Evolutionary conservation across 2,329 filamentous ascomycete genomes (phyloP), one percentile per base, ranked within the genome.

Genomic region (Ciborinia camelliae): DNA sequence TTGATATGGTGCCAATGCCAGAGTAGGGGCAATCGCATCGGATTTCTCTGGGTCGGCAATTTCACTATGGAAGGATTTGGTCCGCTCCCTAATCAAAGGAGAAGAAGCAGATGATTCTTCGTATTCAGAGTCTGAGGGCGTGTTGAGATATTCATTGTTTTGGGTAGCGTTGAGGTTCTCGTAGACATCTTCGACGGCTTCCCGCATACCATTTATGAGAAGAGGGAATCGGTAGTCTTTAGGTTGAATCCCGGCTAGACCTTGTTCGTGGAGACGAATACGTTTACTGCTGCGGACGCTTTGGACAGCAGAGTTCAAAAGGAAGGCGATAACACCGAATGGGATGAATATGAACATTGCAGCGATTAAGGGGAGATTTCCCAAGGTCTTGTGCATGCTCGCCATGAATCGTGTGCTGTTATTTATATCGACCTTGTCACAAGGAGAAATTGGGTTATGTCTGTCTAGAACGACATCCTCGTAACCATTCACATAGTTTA

Each of bases 1-100:
- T 77, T 98, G 94, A 55, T 87, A 85, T 5, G 87, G 82, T 0
- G 90, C 88, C 62, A 98, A 79, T 0, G 92, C 92, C 62, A 98
- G 81, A 0, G 87, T 92, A 90, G 90, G 68, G 28, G 66, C 63
- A 15, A 35, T 60, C 23, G 45, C 20, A 43, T 66, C 60, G 7
- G 64, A 20, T 51, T 73, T 72, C 52, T 73, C 71, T 8, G 65
- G 51, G 32, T 54, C 30, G 15, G 62, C 54, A 23, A 64, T 48
- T 12, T 43, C 51, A 26, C 32, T 26, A n/a, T 61, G 48, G 20
- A 64, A 62, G 10, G 67, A 64, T 64, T 67, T 67, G 32, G 63
- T 59, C 12, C 55, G 62, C 48, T 60, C 37, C 60, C 58, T 59
- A 12, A 65, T 67, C 4, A 68, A n/a, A 18, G 58, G 41, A 15